phyloP scores from a whole-genome alignment of 1,284 basidiomycete species.

The Phylloporus sp. region DNA sequence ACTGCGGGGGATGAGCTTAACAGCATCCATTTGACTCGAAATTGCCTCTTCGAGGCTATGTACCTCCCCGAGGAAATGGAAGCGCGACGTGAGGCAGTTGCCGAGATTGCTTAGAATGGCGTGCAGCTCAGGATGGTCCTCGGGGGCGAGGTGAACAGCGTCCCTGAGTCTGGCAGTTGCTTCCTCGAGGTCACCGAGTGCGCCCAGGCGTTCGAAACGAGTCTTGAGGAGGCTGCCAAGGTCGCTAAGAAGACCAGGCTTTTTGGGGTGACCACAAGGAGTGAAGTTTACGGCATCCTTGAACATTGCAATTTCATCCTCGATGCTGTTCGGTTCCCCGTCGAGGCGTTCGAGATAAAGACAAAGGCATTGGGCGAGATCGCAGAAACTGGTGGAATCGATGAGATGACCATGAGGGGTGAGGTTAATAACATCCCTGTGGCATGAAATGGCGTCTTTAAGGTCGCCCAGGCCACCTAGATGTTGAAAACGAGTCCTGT shows the following conservation, averaged over 20 bases:
- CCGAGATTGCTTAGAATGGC: not conserved
- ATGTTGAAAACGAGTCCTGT: not conserved
- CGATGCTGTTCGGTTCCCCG: not conserved
- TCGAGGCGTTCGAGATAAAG: no score
- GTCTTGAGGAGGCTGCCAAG: not conserved
- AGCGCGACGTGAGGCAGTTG: not conserved
- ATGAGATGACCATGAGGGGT: not conserved
- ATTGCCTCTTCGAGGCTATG: not conserved
- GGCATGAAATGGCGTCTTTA: not conserved
- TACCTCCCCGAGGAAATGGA: not conserved
- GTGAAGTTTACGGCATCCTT: not conserved
- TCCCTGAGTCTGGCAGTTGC: not conserved
- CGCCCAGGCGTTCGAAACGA: not conserved
- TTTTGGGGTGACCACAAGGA: not conserved
- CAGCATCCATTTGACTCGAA: not conserved
- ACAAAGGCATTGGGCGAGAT: no score
- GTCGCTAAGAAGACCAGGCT: not conserved
- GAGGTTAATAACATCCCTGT: not conserved
- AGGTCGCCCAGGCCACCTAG: not conserved
- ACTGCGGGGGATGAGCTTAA: not conserved
- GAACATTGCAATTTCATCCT: not conserved
- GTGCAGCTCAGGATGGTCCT: not conserved
- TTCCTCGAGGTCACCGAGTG: not conserved
- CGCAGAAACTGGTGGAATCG: not conserved
- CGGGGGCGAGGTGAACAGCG: not conserved